Conservation (phyloP, 2,329 filamentous ascomycete species). For the Pseudogymnoascus sp. region DNA sequence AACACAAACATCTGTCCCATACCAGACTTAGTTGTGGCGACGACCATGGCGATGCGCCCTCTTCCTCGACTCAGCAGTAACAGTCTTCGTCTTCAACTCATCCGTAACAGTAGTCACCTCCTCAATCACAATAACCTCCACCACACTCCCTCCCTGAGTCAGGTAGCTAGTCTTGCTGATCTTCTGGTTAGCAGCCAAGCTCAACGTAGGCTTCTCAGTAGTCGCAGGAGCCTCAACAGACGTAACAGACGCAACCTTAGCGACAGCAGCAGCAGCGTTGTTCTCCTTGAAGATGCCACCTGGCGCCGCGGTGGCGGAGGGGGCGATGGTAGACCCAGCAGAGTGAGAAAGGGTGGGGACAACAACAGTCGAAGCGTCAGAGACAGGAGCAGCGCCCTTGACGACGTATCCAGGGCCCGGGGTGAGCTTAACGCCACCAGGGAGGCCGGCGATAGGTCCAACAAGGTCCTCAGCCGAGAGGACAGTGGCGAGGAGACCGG, state of each 20-base stretch:
- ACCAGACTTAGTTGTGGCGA: not conserved
- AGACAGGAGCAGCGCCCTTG: conserved; percentile 11
- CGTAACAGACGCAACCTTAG: not conserved
- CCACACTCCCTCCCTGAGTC: not conserved
- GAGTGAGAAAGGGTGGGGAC: conserved; percentile 25
- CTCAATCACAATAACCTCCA: conserved; percentile 1
- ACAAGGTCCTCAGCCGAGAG: conserved; percentile 53
- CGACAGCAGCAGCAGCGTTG: not conserved
- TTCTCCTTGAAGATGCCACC: conserved; percentile 29
- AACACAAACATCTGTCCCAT: too few species aligned
- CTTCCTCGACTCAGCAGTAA: not conserved
- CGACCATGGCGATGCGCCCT: not conserved
- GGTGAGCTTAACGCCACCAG: conserved; percentile 43
- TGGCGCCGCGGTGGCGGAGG: conserved; percentile 17
- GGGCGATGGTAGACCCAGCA: conserved; percentile 17
- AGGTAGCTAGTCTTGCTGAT: not conserved
- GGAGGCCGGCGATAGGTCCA: conserved; percentile 51
- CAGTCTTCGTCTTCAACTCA: not conserved
- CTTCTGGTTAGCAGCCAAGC: not conserved
- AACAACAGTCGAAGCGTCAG: conserved; percentile 17
- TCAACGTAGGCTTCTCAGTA: not conserved
- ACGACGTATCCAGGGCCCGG: conserved; percentile 33
- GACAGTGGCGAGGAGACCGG: conserved; percentile 43
- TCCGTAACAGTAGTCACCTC: not conserved
- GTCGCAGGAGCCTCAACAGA: not conserved